Evolutionary conservation across 768 basidiomycete genomes (phyloP), one percentile per base, ranked within the genome.

Genomic region (Amanita rimosa): DNA sequence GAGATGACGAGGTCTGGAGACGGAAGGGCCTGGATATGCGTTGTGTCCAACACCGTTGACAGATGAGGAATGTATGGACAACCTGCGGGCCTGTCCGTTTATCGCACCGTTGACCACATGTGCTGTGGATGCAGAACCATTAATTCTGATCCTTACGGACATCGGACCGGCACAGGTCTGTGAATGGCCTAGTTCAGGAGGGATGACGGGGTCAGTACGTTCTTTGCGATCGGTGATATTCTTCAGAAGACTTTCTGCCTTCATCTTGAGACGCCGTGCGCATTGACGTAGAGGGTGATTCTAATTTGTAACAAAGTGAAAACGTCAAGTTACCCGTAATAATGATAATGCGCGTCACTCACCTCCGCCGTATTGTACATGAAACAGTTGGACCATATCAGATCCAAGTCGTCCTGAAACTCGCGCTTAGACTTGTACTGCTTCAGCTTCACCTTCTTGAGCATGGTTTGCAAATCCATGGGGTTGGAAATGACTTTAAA

Each of bases 381-480:
- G 54, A 85, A 77, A 64, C 95, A 97, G 55, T 98, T 99, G 40
- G 81, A 80, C 96, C 96, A 99, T 55, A 99, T 97, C 53, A 97
- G 78, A 55, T 95, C 89, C 37, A 99, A 70, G 67, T 99, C 96
- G 51, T 88, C 84, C 54, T 85, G 84, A 66, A 99, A 98, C 58
- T 94, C 88, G 54, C 80, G 74, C 67, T 98, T 98, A 26, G 83
- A 89, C 66, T 94, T 93, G 76, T 96, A 97, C 42, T 79, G 75
- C 62, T 87, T 89, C 51, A 76, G 71, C 69, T 96, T 98, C 61
- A 97, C 85, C 66, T 94, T 94, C 75, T 83, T 91, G 45, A 84
- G 73, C 78, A 99, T 87, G 0, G 93, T 87, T 53, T 82, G 81
- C 38, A 98, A 72, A 69, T 99, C 96, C 96, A 99, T 99, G 4